These are phyloP conservation scores for Vicia faba DNA, from an alignment of 306 rosid species.

Conservation along the genomic window DNA sequence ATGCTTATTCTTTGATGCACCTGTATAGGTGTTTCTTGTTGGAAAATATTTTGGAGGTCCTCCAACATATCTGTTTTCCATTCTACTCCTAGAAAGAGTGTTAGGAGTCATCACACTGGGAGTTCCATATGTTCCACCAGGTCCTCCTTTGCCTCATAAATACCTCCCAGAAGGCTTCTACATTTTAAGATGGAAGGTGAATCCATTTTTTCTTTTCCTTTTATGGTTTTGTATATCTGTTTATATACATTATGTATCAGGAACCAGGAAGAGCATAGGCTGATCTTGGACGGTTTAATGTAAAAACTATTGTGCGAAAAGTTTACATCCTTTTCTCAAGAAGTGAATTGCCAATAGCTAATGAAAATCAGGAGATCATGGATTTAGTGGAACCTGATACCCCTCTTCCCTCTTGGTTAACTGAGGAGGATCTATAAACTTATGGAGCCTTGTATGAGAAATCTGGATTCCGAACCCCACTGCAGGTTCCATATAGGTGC, in stretches of 20 bases:
- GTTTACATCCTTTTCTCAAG: slow-evolving; percentile 72
- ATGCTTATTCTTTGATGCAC: too few species aligned
- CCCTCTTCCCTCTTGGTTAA: slow-evolving; percentile 78
- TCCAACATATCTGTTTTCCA: slow-evolving; percentile 55
- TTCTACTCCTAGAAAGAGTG: slow-evolving; percentile 65
- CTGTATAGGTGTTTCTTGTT: slow-evolving; percentile 62
- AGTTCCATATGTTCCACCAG: slow-evolving; percentile 58
- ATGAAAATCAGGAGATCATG: slow-evolving; percentile 77
- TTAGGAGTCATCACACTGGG: slow-evolving; percentile 75
- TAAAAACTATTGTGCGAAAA: slow-evolving; percentile 62
- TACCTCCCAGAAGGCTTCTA: slow-evolving; percentile 74
- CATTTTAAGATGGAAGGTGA: slow-evolving; percentile 70
- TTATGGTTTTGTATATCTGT: too few species aligned
- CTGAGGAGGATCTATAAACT: slow-evolving; percentile 66
- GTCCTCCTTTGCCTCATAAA: slow-evolving; percentile 25
- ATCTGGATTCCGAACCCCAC: slow-evolving; percentile 69
- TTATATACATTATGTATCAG: slow-evolving; percentile 37
- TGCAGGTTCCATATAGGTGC: slow-evolving; percentile 81
- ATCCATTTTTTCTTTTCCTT: too few species aligned
- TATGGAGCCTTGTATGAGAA: slow-evolving; percentile 71
- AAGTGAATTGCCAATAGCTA: slow-evolving; percentile 71
- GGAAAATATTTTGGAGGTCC: slow-evolving; percentile 73
- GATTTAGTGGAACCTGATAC: slow-evolving; percentile 73
- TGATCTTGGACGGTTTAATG: slow-evolving; percentile 73
- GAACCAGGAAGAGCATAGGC: slow-evolving; percentile 81